Percentiles rank a stretch among this genome's conserved stretches.
phyloP scores from a whole-genome alignment of 2,329 filamentous ascomycete genomes.

The Gaeumannomyces sp. region DNA sequence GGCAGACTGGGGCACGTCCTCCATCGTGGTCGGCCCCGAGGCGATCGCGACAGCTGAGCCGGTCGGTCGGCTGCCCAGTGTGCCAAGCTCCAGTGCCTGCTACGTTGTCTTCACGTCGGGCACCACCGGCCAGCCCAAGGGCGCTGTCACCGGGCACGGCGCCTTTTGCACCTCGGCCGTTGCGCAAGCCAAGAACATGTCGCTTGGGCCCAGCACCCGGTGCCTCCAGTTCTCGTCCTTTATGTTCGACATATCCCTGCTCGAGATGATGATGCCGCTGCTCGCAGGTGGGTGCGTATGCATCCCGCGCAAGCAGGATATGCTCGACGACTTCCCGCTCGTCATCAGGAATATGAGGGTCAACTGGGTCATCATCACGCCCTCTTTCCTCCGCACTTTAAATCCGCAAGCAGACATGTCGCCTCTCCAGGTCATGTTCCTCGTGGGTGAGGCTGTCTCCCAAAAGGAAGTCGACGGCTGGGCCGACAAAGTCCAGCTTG shows the following conservation, averaged over 20 bases:
- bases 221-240: conserved; percentile 3
- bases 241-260: conserved; percentile 4
- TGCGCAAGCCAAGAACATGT: neutral
- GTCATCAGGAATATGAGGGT: neutral
- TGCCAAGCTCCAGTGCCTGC: neutral
- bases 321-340: neutral
- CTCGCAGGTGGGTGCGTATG: conserved; percentile 23
- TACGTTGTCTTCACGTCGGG: conserved; percentile 51
- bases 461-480: neutral
- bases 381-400: neutral
- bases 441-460: neutral
- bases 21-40: neutral
- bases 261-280: conserved; percentile 30
- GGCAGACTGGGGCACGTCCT: neutral
- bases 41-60: neutral
- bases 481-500: neutral
- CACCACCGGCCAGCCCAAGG: conserved; percentile 52
- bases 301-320: neutral
- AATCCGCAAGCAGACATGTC: neutral
- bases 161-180: neutral
- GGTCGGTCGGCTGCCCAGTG: too few species aligned
- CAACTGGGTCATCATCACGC: neutral
- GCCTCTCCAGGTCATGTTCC: neutral
- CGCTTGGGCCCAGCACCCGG: neutral
- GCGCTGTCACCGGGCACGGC: conserved; percentile 17